phyloP scores from a whole-genome alignment of 2,329 filamentous ascomycete genomes.

The Colletotrichum horii region DNA sequence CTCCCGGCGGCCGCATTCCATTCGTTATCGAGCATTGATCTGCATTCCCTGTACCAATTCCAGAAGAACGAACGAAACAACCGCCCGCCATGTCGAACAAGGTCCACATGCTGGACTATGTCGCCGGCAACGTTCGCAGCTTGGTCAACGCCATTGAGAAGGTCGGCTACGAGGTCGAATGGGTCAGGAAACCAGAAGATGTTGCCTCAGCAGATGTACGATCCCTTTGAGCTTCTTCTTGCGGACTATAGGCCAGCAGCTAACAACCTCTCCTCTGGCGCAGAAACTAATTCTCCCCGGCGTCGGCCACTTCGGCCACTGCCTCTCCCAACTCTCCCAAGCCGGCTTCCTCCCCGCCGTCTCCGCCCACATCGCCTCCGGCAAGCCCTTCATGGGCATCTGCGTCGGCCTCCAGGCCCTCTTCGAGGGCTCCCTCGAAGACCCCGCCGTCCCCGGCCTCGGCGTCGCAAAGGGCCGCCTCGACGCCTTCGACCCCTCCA shows the following conservation, averaged over 20 bases:
- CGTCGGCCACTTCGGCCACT: conserved; percentile 98
- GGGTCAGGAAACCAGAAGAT: conserved; percentile 86
- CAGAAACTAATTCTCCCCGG: conserved; percentile 95
- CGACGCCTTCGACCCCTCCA: conserved; percentile 74
- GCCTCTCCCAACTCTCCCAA: conserved; percentile 80
- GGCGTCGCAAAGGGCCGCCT: conserved; percentile 75
- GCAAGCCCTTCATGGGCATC: conserved; percentile 98
- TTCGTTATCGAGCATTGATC: background rate
- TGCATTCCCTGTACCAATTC: background rate
- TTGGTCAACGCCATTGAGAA: conserved; percentile 98
- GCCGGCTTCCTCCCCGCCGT: conserved; percentile 88
- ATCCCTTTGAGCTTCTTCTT: background rate
- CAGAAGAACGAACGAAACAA: background rate
- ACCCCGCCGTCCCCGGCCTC: conserved; percentile 73
- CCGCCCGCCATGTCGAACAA: conserved; percentile 65
- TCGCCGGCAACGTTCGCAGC: conserved; percentile 94
- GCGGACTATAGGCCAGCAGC: background rate
- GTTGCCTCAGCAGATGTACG: conserved; percentile 82
- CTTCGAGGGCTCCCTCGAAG: conserved; percentile 85
- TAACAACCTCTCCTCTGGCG: background rate
- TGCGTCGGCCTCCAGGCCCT: conserved; percentile 94
- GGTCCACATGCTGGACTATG: conserved; percentile 84
- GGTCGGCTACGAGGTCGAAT: conserved; percentile 90
- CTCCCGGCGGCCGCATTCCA: background rate
- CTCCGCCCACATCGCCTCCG: conserved; percentile 79